phyloP scores from a whole-genome alignment of 257 asterid species.

The Striga asiatica region DNA sequence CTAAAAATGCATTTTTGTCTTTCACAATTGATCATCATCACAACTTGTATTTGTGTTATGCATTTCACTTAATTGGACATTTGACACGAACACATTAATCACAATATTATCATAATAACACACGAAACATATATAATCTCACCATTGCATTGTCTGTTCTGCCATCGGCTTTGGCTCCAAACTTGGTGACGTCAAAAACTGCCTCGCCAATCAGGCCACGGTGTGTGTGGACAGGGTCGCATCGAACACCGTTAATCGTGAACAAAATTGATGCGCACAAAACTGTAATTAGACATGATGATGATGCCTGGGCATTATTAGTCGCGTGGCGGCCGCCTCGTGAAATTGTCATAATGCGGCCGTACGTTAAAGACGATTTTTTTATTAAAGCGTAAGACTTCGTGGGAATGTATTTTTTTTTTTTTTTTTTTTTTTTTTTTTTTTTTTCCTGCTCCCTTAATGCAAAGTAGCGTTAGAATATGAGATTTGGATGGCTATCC shows the following conservation, averaged over 20 bases:
- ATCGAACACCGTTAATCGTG: conserved; percentile 8
- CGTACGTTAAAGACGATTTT: not conserved
- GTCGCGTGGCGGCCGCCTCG: not conserved
- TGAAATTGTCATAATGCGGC: not conserved
- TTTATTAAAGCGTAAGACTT: no score
- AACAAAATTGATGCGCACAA: conserved; percentile 20
- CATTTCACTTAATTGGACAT: no score
- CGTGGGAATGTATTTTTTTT: no score
- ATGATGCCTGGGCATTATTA: not conserved
- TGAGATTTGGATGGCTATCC: not conserved
- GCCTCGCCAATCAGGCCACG: conserved; percentile 28
- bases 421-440: no score
- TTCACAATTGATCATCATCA: no score
- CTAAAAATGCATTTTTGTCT: no score
- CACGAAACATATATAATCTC: not conserved
- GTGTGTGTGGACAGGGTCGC: conserved; percentile 10
- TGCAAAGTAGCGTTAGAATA: not conserved
- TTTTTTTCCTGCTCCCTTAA: no score
- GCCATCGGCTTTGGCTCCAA: conserved; percentile 50
- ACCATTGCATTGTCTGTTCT: conserved; percentile 30
- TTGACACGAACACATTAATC: no score
- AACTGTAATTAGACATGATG: not conserved
- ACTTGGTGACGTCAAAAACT: conserved; percentile 47
- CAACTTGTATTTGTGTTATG: no score
- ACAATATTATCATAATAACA: no score